Evolutionary conservation across 345 rosid species (phyloP), one percentile per base, ranked within the genome.

Genomic region (Eucalyptus paniculata): DNA sequence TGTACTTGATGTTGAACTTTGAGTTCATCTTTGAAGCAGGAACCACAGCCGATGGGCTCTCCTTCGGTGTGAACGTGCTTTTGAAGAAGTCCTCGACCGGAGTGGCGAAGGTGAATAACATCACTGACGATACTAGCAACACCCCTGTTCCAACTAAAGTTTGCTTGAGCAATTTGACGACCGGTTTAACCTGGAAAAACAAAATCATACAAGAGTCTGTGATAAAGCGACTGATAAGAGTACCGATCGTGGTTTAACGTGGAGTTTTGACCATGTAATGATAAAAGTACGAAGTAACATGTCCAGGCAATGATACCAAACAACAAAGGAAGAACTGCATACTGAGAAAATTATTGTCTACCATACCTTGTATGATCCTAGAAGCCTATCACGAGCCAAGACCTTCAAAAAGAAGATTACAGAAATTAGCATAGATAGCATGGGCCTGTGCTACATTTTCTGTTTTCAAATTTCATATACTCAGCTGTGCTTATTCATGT

Each of bases 311-410:
- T 72, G 82, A 37, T 72, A 72, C 40, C 82, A 19, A 72, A 72
- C 82, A 19, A 72, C 28, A 77, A 37, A 77, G 42, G 28, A 77
- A 77, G 83, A 77, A 77, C 47, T 21, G 45, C 42, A 18, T 21
- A 19, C 3, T 37, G 42, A 32, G 81, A 72, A 72, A 19, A 37
- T 72, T 37, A 37, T 11, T 21, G 45, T 58, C 82, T 50, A 37
- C 12, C 51, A 47, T 91, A 97, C 99, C 99, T 97, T 97, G 94
- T 95, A 97, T 90, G 99, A 94, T 50, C 99, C 99, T 88, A 97
- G 90, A 90, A 96, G 91, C 92, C 99, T 94, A 91, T 97, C 99
- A 11, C 99, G 98, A 91, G 99, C 99, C 90, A 97, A 93, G 91
- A 97, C 94, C 99, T 97, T 77, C 16, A 19, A 77, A 10, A 77